phyloP scores from a whole-genome alignment of 257 asterid species.

The Gynochthodes officinalis region DNA sequence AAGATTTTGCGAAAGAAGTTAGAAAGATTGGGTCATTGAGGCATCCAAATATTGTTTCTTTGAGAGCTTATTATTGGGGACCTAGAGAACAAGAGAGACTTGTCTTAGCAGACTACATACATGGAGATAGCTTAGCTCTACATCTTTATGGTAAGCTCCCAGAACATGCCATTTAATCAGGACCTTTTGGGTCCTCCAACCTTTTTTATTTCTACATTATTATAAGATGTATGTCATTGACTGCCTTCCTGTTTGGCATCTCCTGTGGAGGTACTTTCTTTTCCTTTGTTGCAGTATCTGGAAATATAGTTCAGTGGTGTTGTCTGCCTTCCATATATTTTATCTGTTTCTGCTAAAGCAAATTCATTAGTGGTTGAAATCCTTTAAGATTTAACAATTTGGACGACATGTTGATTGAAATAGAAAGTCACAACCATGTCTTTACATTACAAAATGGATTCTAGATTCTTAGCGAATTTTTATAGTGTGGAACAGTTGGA shows the following conservation, averaged over 20 bases:
- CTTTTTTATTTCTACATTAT: background rate
- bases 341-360: background rate
- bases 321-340: background rate
- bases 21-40: slow-evolving; percentile 73
- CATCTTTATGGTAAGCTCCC: slow-evolving; percentile 83
- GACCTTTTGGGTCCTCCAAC: background rate
- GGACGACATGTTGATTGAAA: background rate
- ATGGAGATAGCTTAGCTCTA: slow-evolving; percentile 85
- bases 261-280: background rate
- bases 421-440: background rate
- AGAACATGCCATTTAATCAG: background rate
- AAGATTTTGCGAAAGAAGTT: slow-evolving; percentile 84
- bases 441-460: background rate
- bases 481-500: background rate
- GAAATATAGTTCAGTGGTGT: background rate
- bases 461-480: background rate
- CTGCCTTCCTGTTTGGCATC: background rate
- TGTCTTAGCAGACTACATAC: slow-evolving; percentile 69
- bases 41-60: slow-evolving; percentile 57
- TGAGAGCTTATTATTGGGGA: slow-evolving; percentile 92
- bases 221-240: background rate
- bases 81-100: slow-evolving; percentile 92
- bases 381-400: background rate
- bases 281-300: background rate
- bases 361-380: background rate